Evolutionary conservation across 2,329 filamentous ascomycete genomes (phyloP), one percentile per base, ranked within the genome.

Genomic region (Diplocarpon rosae): DNA sequence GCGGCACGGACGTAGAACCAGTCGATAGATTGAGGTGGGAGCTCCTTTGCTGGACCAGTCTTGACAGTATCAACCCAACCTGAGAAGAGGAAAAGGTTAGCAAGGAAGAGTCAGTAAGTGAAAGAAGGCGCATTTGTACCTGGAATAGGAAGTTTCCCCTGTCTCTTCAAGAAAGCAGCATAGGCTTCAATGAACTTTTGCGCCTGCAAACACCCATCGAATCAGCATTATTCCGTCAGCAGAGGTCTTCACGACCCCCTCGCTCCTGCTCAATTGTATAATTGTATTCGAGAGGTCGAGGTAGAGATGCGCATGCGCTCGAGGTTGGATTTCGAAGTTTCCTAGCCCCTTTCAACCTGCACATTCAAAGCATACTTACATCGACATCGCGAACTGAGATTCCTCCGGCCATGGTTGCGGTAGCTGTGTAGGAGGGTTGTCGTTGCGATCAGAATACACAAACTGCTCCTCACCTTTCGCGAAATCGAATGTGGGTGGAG

Each of bases 41-140:
- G 85, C 78, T 98, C 92, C 74, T 95, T 95, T 69, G 85, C 84
- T 67, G 83, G 78, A 64, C 87, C 90, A 62, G 90, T 95, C 85
- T 98, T 98, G 75, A 96, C 92, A 65, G 90, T 95, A 69, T 98
- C 92, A 70, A 95, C 90, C 90, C 90, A 96, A 76, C 87, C 88
- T 93, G 50, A 2, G 5, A 39, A 20, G 43, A 41, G 40, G 43
- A 36, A 37, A 12, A 38, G 45, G 20, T 24, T 24, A 24, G 20
- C 20, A 43, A 41, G 40, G 42, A 36, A 37, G n/a, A 37, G 45
- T 60, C 49, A 59, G 50, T 48, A 51, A 32, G 15, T n/a, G 14
- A 32, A 39, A 13, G 12, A 27, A 41, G n/a, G 20, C 15, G 39
- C 37, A 47, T 34, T 74, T 80, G 66, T 78, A 89, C 85, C 84